Evolutionary conservation across 441 rosid species (phyloP).

Genomic region (Capsella rubella): DNA sequence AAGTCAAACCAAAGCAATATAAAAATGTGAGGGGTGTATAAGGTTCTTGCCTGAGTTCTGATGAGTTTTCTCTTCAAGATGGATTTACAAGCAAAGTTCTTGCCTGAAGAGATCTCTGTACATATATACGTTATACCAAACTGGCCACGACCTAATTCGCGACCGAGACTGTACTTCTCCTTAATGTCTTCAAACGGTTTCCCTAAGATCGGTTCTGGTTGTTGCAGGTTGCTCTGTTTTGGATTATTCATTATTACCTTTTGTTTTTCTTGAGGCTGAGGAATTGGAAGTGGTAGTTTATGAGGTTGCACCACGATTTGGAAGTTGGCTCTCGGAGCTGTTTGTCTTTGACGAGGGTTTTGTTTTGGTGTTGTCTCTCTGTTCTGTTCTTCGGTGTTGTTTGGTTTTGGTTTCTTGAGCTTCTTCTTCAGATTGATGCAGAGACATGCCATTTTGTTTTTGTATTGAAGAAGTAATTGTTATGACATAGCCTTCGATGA

Average conservation of each 20-base stretch:
- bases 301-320: constrained; percentile 45
- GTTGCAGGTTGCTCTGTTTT: constrained; percentile 19
- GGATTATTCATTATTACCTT: constrained; percentile 22
- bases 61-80: constrained; percentile 80
- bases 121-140: constrained; percentile 90
- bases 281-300: constrained; percentile 41
- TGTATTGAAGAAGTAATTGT: constrained; percentile 10
- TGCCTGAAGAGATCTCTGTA: constrained; percentile 76
- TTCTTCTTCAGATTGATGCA: constrained; percentile 44
- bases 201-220: constrained; percentile 63
- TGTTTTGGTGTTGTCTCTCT: constrained; percentile 35
- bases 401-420: constrained; percentile 36
- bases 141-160: constrained; percentile 91
- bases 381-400: constrained; percentile 33
- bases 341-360: constrained; percentile 46
- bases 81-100: constrained; percentile 83
- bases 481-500: constrained; percentile 10
- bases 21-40: neutral
- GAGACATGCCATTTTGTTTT: constrained; percentile 37
- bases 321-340: constrained; percentile 42
- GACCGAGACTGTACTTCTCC: constrained; percentile 63
- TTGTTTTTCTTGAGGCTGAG: constrained; percentile 35
- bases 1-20: neutral
- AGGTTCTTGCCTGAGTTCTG: constrained; percentile 45
- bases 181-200: constrained; percentile 81